Evolutionary conservation across 1,284 basidiomycete genomes (phyloP).

Genomic region (Mixia osmundae): DNA sequence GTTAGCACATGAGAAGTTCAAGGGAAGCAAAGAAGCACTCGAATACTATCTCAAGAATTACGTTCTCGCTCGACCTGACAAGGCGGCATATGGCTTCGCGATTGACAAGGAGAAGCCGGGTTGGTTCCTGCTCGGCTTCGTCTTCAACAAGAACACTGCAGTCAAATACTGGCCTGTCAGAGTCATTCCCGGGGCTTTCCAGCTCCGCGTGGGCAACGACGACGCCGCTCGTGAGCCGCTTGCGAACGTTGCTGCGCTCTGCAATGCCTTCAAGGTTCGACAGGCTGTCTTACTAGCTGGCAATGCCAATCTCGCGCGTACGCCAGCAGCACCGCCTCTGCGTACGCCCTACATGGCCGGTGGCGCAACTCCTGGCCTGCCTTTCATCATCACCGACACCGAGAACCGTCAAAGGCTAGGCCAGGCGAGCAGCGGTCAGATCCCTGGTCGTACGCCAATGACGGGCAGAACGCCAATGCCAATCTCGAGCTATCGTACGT

Average conservation of each 20-base stretch:
- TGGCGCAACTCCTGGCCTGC: too few relatives aligned
- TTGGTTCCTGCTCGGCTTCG: slow-evolving; percentile 79
- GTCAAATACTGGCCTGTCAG: slow-evolving; percentile 8
- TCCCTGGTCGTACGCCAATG: too few relatives aligned
- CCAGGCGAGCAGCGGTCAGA: too few relatives aligned
- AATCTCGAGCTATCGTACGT: too few relatives aligned
- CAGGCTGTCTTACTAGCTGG: too few relatives aligned
- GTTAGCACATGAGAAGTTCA: slow-evolving; percentile 90
- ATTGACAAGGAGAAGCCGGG: slow-evolving; percentile 74
- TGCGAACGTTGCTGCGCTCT: slow-evolving; percentile 68
- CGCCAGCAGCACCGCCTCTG: too few relatives aligned
- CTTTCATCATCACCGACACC: too few relatives aligned
- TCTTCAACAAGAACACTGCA: slow-evolving; percentile 36
- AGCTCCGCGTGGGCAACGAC: slow-evolving; percentile 63
- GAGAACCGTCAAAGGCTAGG: too few relatives aligned
- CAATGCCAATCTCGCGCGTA: too few relatives aligned
- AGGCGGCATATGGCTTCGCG: slow-evolving; percentile 88
- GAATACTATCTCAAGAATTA: slow-evolving; percentile 26
- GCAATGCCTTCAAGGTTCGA: slow-evolving; percentile 94
- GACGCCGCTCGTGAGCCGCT: slow-evolving; percentile 4
- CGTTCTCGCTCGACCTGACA: slow-evolving; percentile 41
- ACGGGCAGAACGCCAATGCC: too few relatives aligned
- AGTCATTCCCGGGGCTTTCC: slow-evolving; percentile 19
- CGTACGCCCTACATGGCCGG: too few relatives aligned
- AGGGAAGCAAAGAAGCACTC: slow-evolving; percentile 61